Base-by-base conservation (phyloP, 176 grass and related monocot species). In the Raddia distichophylla region DNA sequence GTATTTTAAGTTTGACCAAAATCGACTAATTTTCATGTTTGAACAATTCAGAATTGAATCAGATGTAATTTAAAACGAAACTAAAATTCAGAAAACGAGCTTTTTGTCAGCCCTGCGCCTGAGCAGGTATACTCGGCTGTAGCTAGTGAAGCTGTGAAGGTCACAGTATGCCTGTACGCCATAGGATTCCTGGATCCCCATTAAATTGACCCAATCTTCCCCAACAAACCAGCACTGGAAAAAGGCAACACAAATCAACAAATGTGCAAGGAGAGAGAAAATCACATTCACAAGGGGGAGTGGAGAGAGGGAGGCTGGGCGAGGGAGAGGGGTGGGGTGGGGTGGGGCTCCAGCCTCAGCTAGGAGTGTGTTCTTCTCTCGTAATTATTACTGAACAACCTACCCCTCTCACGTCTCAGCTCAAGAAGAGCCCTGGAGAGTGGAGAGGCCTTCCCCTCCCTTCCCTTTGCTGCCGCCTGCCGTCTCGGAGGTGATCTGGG, bases 361-460 rank as follows among this genome's bases (percentile, higher is more conserved):
- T 27, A 27, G 0, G 27, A 27, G 27, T 8, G 45, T 75, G 76
- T 87, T 69, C 64, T 85, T 15, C 80, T 71, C 70, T 74, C 40
- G 40, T 80, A 46, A 67, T 69, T 82, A 68, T 69, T 82, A 68
- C 69, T 84, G 49, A 77, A 4, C 54, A 18, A 79, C 85, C 78
- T 76, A 67, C 49, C n/a, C 58, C 70, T 58, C 32, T 45, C 37
- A 40, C 1, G 37, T 40, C 32, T 45, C 51, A 18, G 6, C 32
- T 45, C 51, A 18, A 10, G 27, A 45, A 43, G 78, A 75, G 85
- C 65, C 69, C 49, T 64, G 78, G 43, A 52, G 61, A 88, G 27
- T 27, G 27, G 27, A 27, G 27, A 76, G 35, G 3, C 37, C 4
- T 40, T 5, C 70, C 37, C 37, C 4, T 40, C 37, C 70, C 76